Base-by-base conservation (phyloP, 768 basidiomycete genomes). In the Xanthoconium purpureum region DNA sequence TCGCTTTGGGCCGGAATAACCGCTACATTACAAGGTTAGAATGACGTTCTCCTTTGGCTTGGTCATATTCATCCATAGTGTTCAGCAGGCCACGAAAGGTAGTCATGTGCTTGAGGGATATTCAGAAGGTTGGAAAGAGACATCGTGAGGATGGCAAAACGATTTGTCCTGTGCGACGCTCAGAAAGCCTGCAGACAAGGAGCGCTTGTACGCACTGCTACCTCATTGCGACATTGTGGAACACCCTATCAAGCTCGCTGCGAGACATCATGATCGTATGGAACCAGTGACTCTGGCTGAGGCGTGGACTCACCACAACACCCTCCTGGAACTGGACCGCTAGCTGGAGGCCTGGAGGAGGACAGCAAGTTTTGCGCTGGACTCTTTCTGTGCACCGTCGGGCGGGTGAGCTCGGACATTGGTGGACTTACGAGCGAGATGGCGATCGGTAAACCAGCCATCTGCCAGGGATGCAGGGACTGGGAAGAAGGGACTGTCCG, bases 91-190 rank as follows among this genome's bases (percentile, higher is more conserved):
- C 85, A 29, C 87, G 84, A 24, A n/a, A 95, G 79, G 47, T 92
- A 84, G 68, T 96, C 94, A 46, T 83, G 79, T 0, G 92, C 84
- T 54, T 89, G 85, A 54, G 84, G 79, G 42, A 94, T 87, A 62
- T 95, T 92, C 54, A 94, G 81, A 9, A 92, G 74, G 55, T 83
- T 84, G 42, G 90, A 87, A 39, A 96, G 79, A 10, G 91, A 94
- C 84, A 95, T 87, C 5, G 88, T 92, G 30, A 95, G 84, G 54
- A 90, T 80, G 44, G 91, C 85, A 66, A 91, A 94, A 44, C 91
- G 88, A 63, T 80, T 80, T 38, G 93, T 91, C 54, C 93, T 94
- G 66, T 12, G 38, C 6, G 45, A 46, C n/a, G n/a, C 11, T 63
- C 39, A 60, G 54, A 29, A 40, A 39, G 32, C 5, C 13, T 10